A percentile compares a stretch with the other conserved stretches of the same genome.
Conservation (phyloP, 2,329 filamentous ascomycete genomes). For the Neofusicoccum umdonicola region DNA sequence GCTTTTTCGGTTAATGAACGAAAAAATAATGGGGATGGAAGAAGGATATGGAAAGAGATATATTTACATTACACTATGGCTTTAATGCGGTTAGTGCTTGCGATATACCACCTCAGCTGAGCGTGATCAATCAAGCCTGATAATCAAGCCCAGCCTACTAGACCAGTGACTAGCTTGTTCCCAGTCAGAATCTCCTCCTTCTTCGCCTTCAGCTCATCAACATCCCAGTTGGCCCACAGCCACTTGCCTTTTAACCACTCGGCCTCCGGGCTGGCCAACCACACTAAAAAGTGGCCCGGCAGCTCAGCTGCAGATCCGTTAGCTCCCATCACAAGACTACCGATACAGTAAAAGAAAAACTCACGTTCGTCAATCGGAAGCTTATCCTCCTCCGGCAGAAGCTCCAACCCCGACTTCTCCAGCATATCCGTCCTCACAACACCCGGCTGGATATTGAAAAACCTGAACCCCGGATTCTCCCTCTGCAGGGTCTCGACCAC, state of each 20-base stretch:
- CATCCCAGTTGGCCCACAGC: slow-evolving; percentile 32
- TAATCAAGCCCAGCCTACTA: neutral
- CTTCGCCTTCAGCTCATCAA: slow-evolving; percentile 29
- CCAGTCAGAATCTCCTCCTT: slow-evolving; percentile 19
- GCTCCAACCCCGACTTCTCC: neutral
- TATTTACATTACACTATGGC: too few relatives aligned
- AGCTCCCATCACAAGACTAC: neutral
- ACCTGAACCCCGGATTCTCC: slow-evolving; percentile 37
- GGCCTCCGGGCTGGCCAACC: slow-evolving; percentile 31
- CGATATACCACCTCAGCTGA: too few relatives aligned
- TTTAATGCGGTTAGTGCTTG: too few relatives aligned
- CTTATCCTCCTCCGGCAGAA: neutral
- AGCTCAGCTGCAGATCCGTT: slow-evolving; percentile 19
- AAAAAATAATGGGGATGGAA: too few relatives aligned
- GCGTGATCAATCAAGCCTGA: too few relatives aligned
- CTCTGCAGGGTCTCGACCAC: slow-evolving; percentile 36
- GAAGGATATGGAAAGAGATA: too few relatives aligned
- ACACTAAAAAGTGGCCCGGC: slow-evolving; percentile 31
- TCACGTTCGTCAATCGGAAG: neutral
- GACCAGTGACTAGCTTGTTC: neutral
- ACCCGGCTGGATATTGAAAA: slow-evolving; percentile 44
- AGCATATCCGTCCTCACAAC: slow-evolving; percentile 41
- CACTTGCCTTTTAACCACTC: slow-evolving; percentile 21
- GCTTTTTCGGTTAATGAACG: too few relatives aligned
- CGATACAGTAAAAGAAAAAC: neutral